These are phyloP conservation scores for Fragilariopsis cylindrus DNA, from an alignment of 108 stramenopile genomes.

Conservation along the genomic window DNA sequence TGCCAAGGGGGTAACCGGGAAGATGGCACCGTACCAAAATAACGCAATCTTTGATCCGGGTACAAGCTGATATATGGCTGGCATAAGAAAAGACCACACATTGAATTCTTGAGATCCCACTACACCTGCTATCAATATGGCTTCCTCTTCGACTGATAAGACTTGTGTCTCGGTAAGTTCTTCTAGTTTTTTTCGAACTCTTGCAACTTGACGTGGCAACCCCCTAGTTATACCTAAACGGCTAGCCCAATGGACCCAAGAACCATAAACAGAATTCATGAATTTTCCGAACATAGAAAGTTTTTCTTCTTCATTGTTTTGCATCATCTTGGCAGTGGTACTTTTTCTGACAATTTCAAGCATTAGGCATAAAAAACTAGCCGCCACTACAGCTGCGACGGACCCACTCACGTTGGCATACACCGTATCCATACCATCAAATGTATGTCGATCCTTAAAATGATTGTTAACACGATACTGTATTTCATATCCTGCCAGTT, in stretches of 20 bases:
- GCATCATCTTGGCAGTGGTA: constrained; percentile 27
- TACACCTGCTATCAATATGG: constrained; percentile 34
- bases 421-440: constrained; percentile 40
- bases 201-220: background rate
- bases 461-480: constrained; percentile 31
- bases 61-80: constrained; percentile 55
- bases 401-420: constrained; percentile 38
- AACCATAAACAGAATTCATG: constrained; percentile 6
- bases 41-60: constrained; percentile 51
- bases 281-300: constrained; percentile 18
- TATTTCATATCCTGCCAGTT: constrained; percentile 54
- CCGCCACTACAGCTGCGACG: constrained; percentile 31
- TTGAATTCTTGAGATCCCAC: constrained; percentile 35
- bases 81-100: constrained; percentile 51
- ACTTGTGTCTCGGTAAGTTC: constrained; percentile 17
- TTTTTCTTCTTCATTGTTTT: background rate
- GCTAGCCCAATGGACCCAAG: constrained; percentile 6
- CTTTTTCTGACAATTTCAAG: constrained; percentile 8
- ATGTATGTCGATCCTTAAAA: constrained; percentile 14
- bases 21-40: constrained; percentile 48
- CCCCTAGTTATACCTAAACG: constrained; percentile 28
- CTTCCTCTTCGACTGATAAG: constrained; percentile 34
- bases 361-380: constrained; percentile 2
- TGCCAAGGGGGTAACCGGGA: constrained; percentile 11
- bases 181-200: constrained; percentile 12